A percentile compares a stretch with the other conserved stretches of the same genome.
These are phyloP conservation scores for Trichoderma asperelloides DNA, from an alignment of 495 filamentous ascomycete species.

Conservation along the genomic window DNA sequence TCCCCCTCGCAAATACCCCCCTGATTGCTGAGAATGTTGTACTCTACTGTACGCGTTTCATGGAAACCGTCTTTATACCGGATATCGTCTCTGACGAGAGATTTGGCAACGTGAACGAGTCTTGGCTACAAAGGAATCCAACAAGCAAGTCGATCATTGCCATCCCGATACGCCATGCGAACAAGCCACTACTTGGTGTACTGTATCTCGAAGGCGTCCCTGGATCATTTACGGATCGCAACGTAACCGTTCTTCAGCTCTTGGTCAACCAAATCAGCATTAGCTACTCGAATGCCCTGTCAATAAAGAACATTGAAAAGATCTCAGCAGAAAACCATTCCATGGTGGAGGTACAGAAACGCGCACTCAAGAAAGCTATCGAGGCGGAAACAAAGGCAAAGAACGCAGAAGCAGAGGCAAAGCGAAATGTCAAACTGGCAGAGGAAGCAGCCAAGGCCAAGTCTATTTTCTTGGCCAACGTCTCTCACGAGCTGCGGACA, in stretches of 20 bases:
- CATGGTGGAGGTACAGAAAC: conserved; percentile 83
- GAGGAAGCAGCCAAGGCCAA: conserved; percentile 89
- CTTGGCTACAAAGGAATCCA: conserved; percentile 59
- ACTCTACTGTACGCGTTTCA: conserved; percentile 74
- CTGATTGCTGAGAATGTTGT: conserved; percentile 68
- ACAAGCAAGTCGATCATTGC: conserved; percentile 72
- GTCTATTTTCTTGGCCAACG: conserved; percentile 86
- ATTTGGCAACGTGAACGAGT: conserved; percentile 70
- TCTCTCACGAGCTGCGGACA: conserved; percentile 78
- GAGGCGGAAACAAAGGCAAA: conserved; percentile 79
- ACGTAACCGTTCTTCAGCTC: conserved; percentile 74
- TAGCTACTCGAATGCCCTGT: conserved; percentile 76
- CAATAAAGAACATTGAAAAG: conserved; percentile 73
- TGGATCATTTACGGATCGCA: conserved; percentile 80
- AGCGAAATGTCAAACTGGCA: conserved; percentile 77
- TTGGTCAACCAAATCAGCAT: conserved; percentile 86
- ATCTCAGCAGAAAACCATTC: conserved; percentile 72
- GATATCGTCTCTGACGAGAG: conserved; percentile 78
- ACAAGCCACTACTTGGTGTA: conserved; percentile 65
- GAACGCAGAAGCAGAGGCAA: conserved; percentile 70
- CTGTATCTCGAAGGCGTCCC: conserved; percentile 80
- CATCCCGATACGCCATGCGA: conserved; percentile 66
- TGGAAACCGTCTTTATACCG: conserved; percentile 73
- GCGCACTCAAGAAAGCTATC: conserved; percentile 67
- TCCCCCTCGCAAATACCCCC: conserved; percentile 53